Evolutionary conservation across 1,139 yeast species (phyloP), one percentile per base, ranked within the genome.

Genomic region (Scheffersomyces parashehatae): DNA sequence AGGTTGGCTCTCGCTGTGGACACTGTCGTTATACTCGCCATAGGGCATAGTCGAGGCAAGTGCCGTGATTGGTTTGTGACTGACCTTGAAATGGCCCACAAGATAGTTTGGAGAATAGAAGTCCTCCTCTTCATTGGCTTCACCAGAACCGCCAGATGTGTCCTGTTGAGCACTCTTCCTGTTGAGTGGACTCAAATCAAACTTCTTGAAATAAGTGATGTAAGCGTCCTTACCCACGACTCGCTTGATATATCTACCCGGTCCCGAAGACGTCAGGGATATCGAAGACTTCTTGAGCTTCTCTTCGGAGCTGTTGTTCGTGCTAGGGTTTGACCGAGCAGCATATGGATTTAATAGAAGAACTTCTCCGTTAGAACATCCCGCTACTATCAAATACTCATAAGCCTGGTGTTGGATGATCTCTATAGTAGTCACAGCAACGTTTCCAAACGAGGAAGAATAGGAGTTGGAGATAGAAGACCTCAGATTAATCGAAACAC

Each of bases 81-180:
- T 75, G 11, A 85, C 55, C 49, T 82, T 82, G 58, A 82, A 79
- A 52, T 83, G 88, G 1, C 85, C 83, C 24, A 84, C 65, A 28
- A 53, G 42, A 38, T 47, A 49, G 16, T 41, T 38, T 2, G 56
- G 55, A 13, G 47, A 45, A 8, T 20, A 24, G 11, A 37, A 14
- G 7, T 44, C 49, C 4, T 38, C 40, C 4, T n/a, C 31, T 1
- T 13, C 33, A 5, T 24, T 6, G 14, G 32, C 29, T n/a, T 29
- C 29, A 5, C 35, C 35, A 5, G 35, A 31, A 14, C 20, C 9
- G 5, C 16, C 11, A 12, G 28, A 4, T 1, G 16, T 4, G 7
- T 26, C 16, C 9, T 37, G 41, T 11, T 36, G 26, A 20, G 8
- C 26, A 6, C 8, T 20, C 16, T 36, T 33, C 28, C 42, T 39